These are phyloP conservation scores for Wickerhamomyces rabaulensis DNA, from an alignment of 805 yeast genomes.

Conservation along the genomic window DNA sequence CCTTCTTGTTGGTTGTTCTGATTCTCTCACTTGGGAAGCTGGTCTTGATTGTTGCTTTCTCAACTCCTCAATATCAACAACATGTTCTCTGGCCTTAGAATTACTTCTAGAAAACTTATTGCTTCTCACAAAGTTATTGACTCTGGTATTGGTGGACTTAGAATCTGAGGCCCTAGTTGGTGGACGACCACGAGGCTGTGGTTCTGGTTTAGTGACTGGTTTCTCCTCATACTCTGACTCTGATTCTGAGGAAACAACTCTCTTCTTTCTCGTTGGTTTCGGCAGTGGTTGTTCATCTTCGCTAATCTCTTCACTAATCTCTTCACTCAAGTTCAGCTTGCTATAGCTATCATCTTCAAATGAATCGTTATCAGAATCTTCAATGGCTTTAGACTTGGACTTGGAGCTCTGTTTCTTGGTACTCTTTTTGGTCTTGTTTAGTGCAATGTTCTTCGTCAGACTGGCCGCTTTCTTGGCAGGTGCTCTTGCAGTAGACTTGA, in stretches of 20 bases:
- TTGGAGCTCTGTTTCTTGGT: not conserved
- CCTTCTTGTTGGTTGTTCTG: slow-evolving; percentile 41
- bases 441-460: slow-evolving; percentile 6
- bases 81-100: slow-evolving; percentile 3
- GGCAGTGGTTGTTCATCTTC: slow-evolving; percentile 12
- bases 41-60: slow-evolving; percentile 9
- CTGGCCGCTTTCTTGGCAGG: slow-evolving; percentile 6
- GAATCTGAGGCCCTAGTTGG: not conserved
- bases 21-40: not conserved
- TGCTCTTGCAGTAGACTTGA: not conserved
- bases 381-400: not conserved
- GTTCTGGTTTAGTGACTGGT: not conserved
- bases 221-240: not conserved
- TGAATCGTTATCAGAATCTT: slow-evolving; percentile 6
- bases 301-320: slow-evolving; percentile 14
- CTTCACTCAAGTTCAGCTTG: slow-evolving; percentile 4
- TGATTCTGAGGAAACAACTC: not conserved
- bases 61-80: slow-evolving; percentile 3
- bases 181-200: not conserved
- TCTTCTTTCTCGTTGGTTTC: slow-evolving; percentile 5
- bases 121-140: slow-evolving; percentile 3
- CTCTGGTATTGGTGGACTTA: not conserved
- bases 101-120: too few relatives aligned
- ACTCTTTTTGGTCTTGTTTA: slow-evolving; percentile 1
- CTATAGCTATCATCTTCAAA: not conserved